These are phyloP conservation scores for Amanita thiersii DNA, from an alignment of 768 basidiomycete genomes.

Conservation along the genomic window DNA sequence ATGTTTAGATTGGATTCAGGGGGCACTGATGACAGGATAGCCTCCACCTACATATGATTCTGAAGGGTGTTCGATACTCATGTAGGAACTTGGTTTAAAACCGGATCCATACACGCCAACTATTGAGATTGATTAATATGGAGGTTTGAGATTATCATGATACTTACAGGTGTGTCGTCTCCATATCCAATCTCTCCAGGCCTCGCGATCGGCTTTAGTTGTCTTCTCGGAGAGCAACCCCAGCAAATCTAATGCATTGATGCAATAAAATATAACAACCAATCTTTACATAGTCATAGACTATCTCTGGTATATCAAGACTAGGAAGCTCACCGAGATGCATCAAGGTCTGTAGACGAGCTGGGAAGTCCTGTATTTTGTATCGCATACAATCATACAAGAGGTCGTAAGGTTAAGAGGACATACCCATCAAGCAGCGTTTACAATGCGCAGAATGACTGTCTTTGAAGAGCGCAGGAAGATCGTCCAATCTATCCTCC, in stretches of 20 bases:
- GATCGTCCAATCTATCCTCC: conserved; percentile 14
- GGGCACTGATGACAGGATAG: conserved; percentile 1
- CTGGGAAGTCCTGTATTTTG: conserved; percentile 46
- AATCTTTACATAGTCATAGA: conserved; percentile 38
- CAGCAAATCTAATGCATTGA: conserved; percentile 78
- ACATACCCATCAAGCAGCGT: conserved; percentile 51
- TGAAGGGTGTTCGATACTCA: conserved; percentile 28
- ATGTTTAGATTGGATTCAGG: conserved; percentile 11
- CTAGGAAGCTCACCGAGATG: conserved; percentile 45
- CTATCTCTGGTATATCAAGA: conserved; percentile 9
- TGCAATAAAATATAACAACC: conserved; percentile 82
- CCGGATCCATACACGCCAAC: conserved; percentile 55
- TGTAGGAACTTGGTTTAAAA: conserved; percentile 71
- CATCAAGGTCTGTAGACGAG: conserved; percentile 61
- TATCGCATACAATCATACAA: conserved; percentile 3
- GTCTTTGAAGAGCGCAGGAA: conserved; percentile 29
- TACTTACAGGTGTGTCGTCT: conserved; percentile 56
- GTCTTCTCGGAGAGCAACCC: conserved; percentile 40
- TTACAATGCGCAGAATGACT: conserved; percentile 60
- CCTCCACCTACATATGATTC: conserved; percentile 9
- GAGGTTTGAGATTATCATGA: neutral
- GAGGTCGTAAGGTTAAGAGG: neutral
- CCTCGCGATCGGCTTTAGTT: conserved; percentile 41
- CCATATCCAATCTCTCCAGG: conserved; percentile 87
- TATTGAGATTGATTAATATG: conserved; percentile 16